phyloP scores from a whole-genome alignment of 345 rosid genomes.

The Draba incana region DNA sequence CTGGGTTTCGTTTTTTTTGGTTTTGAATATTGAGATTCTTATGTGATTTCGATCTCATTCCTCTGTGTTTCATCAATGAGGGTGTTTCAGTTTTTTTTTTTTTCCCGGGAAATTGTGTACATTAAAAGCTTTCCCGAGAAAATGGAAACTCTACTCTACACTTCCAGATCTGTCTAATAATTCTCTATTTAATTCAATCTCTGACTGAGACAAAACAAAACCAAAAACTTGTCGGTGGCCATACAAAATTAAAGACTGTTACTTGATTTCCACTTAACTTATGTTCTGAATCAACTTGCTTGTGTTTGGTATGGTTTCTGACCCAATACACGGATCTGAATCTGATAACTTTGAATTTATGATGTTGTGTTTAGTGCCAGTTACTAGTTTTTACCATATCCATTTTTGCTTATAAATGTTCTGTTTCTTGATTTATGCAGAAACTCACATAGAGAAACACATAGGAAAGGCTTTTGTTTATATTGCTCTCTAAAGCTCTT shows the following conservation, averaged over 20 bases:
- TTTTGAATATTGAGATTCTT: neutral
- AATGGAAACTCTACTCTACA: constrained; percentile 3
- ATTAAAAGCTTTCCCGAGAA: constrained; percentile 19
- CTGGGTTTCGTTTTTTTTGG: neutral
- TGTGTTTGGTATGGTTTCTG: constrained; percentile 22
- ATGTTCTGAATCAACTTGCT: constrained; percentile 28
- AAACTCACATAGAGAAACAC: constrained; percentile 1
- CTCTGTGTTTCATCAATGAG: constrained; percentile 11
- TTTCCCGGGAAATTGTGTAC: constrained; percentile 22
- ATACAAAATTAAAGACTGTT: constrained; percentile 2
- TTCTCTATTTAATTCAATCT: neutral
- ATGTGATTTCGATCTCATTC: constrained; percentile 9
- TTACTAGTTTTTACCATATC: constrained; percentile 4
- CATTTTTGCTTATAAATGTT: constrained; percentile 19
- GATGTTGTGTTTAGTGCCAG: constrained; percentile 24
- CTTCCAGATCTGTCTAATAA: constrained; percentile 34
- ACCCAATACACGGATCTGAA: constrained; percentile 39
- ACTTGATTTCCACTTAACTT: constrained; percentile 36
- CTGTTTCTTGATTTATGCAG: constrained; percentile 35
- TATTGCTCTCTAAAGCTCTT: constrained; percentile 5
- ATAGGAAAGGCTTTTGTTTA: neutral
- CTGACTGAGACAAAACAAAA: neutral
- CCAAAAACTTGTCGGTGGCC: constrained; percentile 32
- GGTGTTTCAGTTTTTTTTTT: neutral
- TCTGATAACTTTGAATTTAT: constrained; percentile 4